Conservation (phyloP, 768 basidiomycete species). For the Suillus lakei region DNA sequence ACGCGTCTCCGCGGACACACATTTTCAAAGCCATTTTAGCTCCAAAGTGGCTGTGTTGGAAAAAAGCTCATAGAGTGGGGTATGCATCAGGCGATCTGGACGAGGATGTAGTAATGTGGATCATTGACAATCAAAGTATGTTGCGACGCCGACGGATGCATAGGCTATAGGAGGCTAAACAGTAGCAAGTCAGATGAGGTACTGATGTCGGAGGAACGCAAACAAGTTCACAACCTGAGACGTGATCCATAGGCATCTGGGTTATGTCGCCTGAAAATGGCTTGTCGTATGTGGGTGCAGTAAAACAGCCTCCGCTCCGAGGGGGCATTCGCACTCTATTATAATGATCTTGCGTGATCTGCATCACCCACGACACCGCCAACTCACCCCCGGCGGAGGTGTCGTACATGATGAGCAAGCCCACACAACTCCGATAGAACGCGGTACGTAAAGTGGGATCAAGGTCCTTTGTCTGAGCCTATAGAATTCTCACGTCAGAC, state of each 20-base stretch:
- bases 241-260: not conserved
- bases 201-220: not conserved
- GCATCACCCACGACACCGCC: too few species aligned
- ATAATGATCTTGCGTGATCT: not conserved
- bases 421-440: not conserved
- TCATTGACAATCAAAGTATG: not conserved
- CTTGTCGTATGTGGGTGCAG: not conserved
- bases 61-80: not conserved
- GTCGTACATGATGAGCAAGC: not conserved
- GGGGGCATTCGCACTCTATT: not conserved
- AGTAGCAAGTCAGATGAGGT: not conserved
- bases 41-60: not conserved
- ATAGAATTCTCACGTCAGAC: not conserved
- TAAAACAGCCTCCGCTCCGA: conserved; percentile 9
- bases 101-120: not conserved
- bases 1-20: not conserved
- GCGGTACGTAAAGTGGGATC: not conserved
- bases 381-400: not conserved
- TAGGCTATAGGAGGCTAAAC: too few species aligned
- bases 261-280: not conserved
- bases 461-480: too few species aligned
- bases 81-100: not conserved
- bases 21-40: not conserved
- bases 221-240: not conserved
- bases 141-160: not conserved